Evolutionary conservation across 257 asterid species (phyloP).

Genomic region (Przewalskia tangutica): DNA sequence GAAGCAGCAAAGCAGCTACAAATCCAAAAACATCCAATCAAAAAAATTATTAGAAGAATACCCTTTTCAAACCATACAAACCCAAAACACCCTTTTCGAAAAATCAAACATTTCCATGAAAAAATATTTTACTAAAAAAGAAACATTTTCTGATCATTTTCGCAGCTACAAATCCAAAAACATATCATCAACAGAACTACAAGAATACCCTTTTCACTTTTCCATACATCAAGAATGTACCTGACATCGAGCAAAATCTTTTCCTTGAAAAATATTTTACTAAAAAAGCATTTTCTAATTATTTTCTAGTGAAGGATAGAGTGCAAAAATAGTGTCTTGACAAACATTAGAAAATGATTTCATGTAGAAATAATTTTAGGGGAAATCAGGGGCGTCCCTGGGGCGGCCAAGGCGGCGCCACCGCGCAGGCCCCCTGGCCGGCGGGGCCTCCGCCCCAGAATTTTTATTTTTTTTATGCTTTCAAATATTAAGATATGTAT

Average conservation of each 20-base stretch:
- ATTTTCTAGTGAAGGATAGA: not conserved
- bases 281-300: not conserved
- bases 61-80: not conserved
- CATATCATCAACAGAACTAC: not conserved
- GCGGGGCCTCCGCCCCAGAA: too few relatives aligned
- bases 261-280: too few relatives aligned
- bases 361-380: too few relatives aligned
- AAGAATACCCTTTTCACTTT: not conserved
- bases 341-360: too few relatives aligned
- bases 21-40: slow-evolving; percentile 8
- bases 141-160: too few relatives aligned
- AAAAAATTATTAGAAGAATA: not conserved
- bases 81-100: not conserved
- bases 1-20: slow-evolving; percentile 96
- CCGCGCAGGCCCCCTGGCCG: too few relatives aligned
- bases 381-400: too few relatives aligned
- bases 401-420: too few relatives aligned
- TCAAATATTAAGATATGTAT: too few relatives aligned
- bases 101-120: not conserved
- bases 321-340: not conserved
- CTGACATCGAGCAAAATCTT: not conserved
- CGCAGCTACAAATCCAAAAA: too few relatives aligned
- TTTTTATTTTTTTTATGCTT: too few relatives aligned
- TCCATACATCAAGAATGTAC: not conserved
- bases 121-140: not conserved